These are phyloP conservation scores for Hygrocybe coccinea DNA, from an alignment of 768 basidiomycete species.

Conservation along the genomic window DNA sequence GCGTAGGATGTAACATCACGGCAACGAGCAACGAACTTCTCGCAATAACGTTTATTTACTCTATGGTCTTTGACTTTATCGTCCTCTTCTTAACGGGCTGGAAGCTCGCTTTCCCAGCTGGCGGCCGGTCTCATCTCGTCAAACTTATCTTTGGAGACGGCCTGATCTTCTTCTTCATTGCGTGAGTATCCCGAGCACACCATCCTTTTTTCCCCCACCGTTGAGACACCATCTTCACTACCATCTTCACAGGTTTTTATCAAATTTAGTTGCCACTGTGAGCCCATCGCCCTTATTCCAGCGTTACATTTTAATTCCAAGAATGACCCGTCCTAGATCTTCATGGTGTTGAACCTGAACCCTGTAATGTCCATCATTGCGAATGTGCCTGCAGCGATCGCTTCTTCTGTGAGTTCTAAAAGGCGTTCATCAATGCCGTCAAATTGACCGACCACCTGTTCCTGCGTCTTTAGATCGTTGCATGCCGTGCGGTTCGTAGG, in stretches of 20 bases:
- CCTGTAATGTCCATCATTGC: conserved; percentile 53
- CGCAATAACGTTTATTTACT: conserved; percentile 65
- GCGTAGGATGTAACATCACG: conserved; percentile 51
- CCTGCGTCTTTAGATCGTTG: conserved; percentile 36
- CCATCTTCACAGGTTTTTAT: conserved; percentile 56
- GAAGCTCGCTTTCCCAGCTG: conserved; percentile 48
- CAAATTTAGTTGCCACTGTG: conserved; percentile 56
- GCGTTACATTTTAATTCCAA: background rate
- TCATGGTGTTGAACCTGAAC: conserved; percentile 51
- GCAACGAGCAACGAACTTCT: conserved; percentile 56
- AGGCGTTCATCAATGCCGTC: background rate
- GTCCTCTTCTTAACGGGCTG: conserved; percentile 57
- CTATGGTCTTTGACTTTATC: conserved; percentile 67
- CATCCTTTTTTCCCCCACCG: background rate
- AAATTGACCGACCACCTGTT: background rate
- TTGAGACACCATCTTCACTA: background rate
- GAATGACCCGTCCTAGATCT: conserved; percentile 27
- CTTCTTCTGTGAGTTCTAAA: conserved; percentile 48
- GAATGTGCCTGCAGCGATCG: conserved; percentile 52
- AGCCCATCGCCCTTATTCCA: conserved; percentile 6
- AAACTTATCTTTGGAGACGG: conserved; percentile 65
- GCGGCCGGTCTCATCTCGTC: conserved; percentile 53
- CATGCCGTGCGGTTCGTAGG: conserved; percentile 45
- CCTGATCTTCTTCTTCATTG: conserved; percentile 40
- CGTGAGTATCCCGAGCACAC: background rate